phyloP scores from a whole-genome alignment of 2,329 filamentous ascomycete species.

The Aspergillus felis region DNA sequence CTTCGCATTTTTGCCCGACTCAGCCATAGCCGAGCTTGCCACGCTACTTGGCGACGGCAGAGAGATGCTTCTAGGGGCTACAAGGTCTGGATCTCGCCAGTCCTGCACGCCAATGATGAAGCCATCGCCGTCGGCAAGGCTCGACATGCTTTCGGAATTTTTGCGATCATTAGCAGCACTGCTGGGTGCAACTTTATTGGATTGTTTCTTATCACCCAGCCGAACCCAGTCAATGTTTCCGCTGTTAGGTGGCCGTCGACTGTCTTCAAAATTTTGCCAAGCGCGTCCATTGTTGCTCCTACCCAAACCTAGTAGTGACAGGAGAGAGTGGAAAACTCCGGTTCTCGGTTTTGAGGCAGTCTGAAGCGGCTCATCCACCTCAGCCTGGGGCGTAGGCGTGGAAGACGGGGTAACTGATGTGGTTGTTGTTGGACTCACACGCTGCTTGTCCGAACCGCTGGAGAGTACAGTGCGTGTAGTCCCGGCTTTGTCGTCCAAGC shows the following conservation, averaged over 20 bases:
- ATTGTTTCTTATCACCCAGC: slow-evolving; percentile 50
- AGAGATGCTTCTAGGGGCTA: slow-evolving; percentile 43
- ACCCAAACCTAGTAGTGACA: slow-evolving; percentile 42
- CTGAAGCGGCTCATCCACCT: slow-evolving; percentile 13
- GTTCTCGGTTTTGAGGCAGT: slow-evolving; percentile 16
- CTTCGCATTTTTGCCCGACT: slow-evolving; percentile 29
- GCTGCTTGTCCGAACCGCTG: slow-evolving; percentile 19
- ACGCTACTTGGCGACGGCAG: slow-evolving; percentile 20
- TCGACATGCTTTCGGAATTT: slow-evolving; percentile 21
- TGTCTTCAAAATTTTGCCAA: slow-evolving; percentile 42
- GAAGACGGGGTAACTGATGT: slow-evolving; percentile 28
- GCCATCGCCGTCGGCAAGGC: slow-evolving; percentile 49
- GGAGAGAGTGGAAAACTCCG: slow-evolving; percentile 43
- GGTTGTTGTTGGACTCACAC: slow-evolving; percentile 24
- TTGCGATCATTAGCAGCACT: slow-evolving; percentile 15
- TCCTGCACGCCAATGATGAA: slow-evolving; percentile 84
- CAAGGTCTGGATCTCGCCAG: slow-evolving; percentile 75
- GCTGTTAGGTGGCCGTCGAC: slow-evolving; percentile 65
- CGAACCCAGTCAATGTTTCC: slow-evolving; percentile 71
- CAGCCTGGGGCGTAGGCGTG: slow-evolving; percentile 25
- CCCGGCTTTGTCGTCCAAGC: slow-evolving; percentile 56
- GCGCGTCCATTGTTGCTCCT: slow-evolving; percentile 19
- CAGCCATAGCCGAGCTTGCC: slow-evolving; percentile 23
- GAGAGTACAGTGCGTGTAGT: slow-evolving; percentile 42
- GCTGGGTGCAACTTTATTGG: slow-evolving; percentile 2